Conservation (phyloP, 2,329 filamentous ascomycete genomes). For the Graphiopsis chlorocephala region DNA sequence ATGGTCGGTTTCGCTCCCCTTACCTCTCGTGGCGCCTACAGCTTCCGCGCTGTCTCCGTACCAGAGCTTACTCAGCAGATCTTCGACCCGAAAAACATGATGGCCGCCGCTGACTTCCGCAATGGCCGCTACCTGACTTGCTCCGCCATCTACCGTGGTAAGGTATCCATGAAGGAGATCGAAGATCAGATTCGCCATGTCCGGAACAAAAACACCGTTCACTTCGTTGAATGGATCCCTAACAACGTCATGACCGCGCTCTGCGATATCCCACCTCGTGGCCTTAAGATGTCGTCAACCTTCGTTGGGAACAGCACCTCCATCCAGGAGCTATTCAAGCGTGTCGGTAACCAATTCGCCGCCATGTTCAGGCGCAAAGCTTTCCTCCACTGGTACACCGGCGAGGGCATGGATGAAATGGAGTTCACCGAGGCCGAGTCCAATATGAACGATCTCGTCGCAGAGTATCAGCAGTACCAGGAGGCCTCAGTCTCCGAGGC, state of each 20-base stretch:
- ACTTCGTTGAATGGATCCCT: conserved; percentile 99
- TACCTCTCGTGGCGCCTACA: conserved; percentile 86
- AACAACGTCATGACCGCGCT: conserved; percentile 99
- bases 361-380: conserved; percentile 99
- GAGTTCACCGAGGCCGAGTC: conserved; percentile 99
- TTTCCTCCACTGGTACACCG: conserved; percentile 99
- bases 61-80: conserved; percentile 99
- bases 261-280: conserved; percentile 96
- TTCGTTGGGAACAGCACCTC: conserved; percentile 99
- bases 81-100: conserved; percentile 99
- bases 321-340: conserved; percentile 99
- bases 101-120: conserved; percentile 99
- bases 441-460: conserved; percentile 99
- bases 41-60: conserved; percentile 96
- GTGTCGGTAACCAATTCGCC: conserved; percentile 98
- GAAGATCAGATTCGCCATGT: conserved; percentile 99
- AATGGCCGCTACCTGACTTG: conserved; percentile 99
- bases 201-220: conserved; percentile 98
- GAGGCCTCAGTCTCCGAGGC: conserved; percentile 96
- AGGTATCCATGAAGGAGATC: conserved; percentile 99
- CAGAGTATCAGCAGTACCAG: conserved; percentile 99
- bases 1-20: conserved; percentile 99
- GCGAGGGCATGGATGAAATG: conserved; percentile 99
- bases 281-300: conserved; percentile 98
- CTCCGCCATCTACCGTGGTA: conserved; percentile 99